Percentiles rank a stretch among this genome's conserved stretches.
Evolutionary conservation across 805 yeast species (phyloP).

Genomic region (Zygosaccharomyces bailii): DNA sequence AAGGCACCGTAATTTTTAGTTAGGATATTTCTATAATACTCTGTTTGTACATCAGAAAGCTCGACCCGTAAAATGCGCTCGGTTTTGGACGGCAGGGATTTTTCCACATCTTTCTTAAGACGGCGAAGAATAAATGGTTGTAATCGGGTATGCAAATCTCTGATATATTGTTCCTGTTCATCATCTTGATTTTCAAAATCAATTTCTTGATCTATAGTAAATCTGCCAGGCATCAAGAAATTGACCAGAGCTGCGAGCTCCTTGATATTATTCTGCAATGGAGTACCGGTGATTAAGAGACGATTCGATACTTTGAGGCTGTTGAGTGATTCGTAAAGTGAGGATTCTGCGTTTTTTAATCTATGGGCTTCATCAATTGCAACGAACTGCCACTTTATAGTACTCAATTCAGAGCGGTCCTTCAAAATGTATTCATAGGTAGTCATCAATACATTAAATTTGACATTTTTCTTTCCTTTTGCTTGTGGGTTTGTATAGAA

Average conservation of each 20-base stretch:
- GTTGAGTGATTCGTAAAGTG: constrained; percentile 81
- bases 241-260: constrained; percentile 94
- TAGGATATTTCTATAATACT: constrained; percentile 88
- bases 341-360: constrained; percentile 88
- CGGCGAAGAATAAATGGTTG: constrained; percentile 93
- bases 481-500: constrained; percentile 59
- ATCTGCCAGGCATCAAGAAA: constrained; percentile 93
- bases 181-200: constrained; percentile 88
- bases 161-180: constrained; percentile 84
- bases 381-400: constrained; percentile 88
- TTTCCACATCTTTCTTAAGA: constrained; percentile 95
- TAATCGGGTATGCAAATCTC: constrained; percentile 75
- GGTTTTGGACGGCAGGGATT: constrained; percentile 91
- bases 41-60: constrained; percentile 90
- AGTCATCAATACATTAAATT: constrained; percentile 87
- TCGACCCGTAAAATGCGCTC: constrained; percentile 95
- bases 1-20: constrained; percentile 90
- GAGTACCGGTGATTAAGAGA: constrained; percentile 94
- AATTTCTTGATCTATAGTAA: constrained; percentile 87
- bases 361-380: constrained; percentile 99
- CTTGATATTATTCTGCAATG: constrained; percentile 90
- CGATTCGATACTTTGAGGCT: constrained; percentile 82
- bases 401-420: constrained; percentile 76
- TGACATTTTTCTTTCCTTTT: constrained; percentile 55
- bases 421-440: constrained; percentile 95